These are phyloP conservation scores for Calonectria hawksworthii DNA, from an alignment of 2,329 filamentous ascomycete species.

Conservation along the genomic window DNA sequence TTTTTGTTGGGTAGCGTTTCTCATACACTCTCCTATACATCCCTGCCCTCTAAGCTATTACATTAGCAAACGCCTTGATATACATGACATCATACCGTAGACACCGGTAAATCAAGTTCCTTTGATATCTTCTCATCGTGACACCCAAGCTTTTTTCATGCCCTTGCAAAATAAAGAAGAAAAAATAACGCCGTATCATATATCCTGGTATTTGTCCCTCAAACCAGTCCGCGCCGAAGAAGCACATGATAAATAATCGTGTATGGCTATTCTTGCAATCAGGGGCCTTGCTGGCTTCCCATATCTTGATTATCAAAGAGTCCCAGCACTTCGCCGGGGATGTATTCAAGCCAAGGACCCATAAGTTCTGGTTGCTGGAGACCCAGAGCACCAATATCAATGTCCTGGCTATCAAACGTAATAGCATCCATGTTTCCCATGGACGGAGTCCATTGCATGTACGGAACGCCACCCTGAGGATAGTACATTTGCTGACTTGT, in stretches of 20 bases:
- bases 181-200: constrained; percentile 7
- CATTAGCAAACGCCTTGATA: constrained; percentile 18
- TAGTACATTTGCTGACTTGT: constrained; percentile 44
- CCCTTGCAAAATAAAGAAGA: constrained; percentile 7
- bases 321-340: constrained; percentile 75
- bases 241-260: constrained; percentile 10
- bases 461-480: constrained; percentile 43
- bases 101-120: not conserved
- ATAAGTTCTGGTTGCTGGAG: constrained; percentile 73
- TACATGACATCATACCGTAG: constrained; percentile 5
- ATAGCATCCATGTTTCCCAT: constrained; percentile 64
- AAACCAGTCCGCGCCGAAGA: constrained; percentile 2
- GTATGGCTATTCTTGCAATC: not conserved
- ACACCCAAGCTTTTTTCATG: constrained; percentile 5
- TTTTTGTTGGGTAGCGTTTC: not conserved
- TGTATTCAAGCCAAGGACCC: constrained; percentile 79
- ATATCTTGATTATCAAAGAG: constrained; percentile 62
- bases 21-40: not conserved
- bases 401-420: constrained; percentile 82
- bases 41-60: not conserved
- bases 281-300: constrained; percentile 33
- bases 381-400: constrained; percentile 79
- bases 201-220: constrained; percentile 16
- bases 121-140: not conserved
- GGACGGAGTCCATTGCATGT: constrained; percentile 48